Conservation (phyloP, 495 filamentous ascomycete species). For the Symbiotaphrina buchneri region DNA sequence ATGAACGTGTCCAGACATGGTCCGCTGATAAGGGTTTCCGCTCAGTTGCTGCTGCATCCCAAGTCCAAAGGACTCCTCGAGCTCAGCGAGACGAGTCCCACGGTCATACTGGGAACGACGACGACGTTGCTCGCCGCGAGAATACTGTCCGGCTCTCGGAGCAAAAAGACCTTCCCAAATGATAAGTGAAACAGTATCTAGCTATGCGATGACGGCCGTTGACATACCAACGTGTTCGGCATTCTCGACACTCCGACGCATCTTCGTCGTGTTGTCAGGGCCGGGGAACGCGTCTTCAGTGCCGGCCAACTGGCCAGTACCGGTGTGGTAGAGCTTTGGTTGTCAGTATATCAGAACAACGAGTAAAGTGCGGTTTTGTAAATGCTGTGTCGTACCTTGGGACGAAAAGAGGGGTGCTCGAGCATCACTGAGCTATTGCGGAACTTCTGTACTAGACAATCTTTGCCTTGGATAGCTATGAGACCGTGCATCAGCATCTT, state of each 20-base stretch:
- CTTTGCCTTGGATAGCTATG: constrained; percentile 71
- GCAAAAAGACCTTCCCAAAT: constrained; percentile 37
- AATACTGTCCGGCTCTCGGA: constrained; percentile 46
- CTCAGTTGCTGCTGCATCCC: constrained; percentile 1
- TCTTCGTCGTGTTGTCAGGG: constrained; percentile 66
- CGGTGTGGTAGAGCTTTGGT: constrained; percentile 23
- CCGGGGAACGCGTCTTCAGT: constrained; percentile 49
- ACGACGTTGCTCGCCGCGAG: constrained; percentile 52
- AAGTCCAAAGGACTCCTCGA: constrained; percentile 32
- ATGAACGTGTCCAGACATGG: background rate
- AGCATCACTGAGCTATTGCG: constrained; percentile 91
- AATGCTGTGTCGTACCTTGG: constrained; percentile 34
- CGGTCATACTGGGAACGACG: constrained; percentile 59
- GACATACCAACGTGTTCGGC: constrained; percentile 59
- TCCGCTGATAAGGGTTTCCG: constrained; percentile 1
- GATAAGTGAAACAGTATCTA: background rate
- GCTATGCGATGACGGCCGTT: background rate
- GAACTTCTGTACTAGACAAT: constrained; percentile 81
- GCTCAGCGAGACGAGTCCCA: constrained; percentile 34
- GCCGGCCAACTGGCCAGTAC: constrained; percentile 20
- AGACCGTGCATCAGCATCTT: constrained; percentile 7
- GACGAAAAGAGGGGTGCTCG: constrained; percentile 57
- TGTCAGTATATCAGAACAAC: background rate
- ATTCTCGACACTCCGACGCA: constrained; percentile 65
- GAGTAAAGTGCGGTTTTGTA: background rate